Evolutionary conservation across 495 filamentous ascomycete species (phyloP).

Genomic region (Tuber aestivum): DNA sequence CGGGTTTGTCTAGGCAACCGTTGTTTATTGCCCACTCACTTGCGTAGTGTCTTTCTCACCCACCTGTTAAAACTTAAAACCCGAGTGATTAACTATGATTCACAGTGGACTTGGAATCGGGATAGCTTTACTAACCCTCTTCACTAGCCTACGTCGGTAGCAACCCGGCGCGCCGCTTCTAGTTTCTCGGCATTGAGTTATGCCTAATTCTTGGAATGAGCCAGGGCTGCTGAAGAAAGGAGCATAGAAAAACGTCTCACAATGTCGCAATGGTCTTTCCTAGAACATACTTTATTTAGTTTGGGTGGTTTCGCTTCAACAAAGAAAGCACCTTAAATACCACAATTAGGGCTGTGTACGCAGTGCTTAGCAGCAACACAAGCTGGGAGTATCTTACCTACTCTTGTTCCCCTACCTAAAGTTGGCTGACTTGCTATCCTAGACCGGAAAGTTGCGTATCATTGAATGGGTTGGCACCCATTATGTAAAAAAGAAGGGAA

Average conservation of each 20-base stretch:
- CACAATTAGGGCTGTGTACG: slow-evolving; percentile 53
- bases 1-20: slow-evolving; percentile 55
- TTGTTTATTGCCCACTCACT: slow-evolving; percentile 57
- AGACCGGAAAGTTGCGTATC: slow-evolving; percentile 49
- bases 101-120: slow-evolving; percentile 56
- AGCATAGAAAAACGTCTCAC: slow-evolving; percentile 49
- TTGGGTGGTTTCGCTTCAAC: slow-evolving; percentile 60
- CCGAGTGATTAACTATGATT: neutral
- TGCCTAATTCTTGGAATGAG: slow-evolving; percentile 54
- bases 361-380: neutral
- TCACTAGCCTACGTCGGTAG: slow-evolving; percentile 56
- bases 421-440: neutral
- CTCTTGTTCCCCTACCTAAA: neutral
- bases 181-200: slow-evolving; percentile 55
- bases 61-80: neutral
- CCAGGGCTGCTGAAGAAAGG: slow-evolving; percentile 31
- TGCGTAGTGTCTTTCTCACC: slow-evolving; percentile 32
- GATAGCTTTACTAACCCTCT: slow-evolving; percentile 54
- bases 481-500: slow-evolving; percentile 51
- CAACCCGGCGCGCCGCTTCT: slow-evolving; percentile 53
- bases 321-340: slow-evolving; percentile 57
- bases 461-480: slow-evolving; percentile 58
- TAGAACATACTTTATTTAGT: slow-evolving; percentile 57
- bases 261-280: slow-evolving; percentile 55
- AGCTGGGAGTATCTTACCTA: neutral